Conservation (phyloP, 1,284 basidiomycete genomes). For the Leccinum griseonigrum region DNA sequence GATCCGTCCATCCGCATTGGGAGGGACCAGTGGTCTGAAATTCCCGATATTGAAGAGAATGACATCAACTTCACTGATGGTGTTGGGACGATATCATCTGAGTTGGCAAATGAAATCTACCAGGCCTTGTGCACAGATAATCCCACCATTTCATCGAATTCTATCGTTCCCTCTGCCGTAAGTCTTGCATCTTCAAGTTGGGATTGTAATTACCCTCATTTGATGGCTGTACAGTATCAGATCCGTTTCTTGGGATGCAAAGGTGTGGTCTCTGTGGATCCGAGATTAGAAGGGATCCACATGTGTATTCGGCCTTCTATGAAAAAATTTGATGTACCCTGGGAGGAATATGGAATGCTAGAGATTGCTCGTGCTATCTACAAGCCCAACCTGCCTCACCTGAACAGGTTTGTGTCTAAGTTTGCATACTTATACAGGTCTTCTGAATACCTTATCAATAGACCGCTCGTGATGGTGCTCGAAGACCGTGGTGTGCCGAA, state of each 20-base stretch:
- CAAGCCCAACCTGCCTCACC: slow-evolving; percentile 52
- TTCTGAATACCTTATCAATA: slow-evolving; percentile 23
- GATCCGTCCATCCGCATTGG: slow-evolving; percentile 62
- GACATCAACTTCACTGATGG: slow-evolving; percentile 68
- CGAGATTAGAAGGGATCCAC: slow-evolving; percentile 44
- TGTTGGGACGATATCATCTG: slow-evolving; percentile 68
- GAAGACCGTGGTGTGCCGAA: slow-evolving; percentile 60
- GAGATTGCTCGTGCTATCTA: slow-evolving; percentile 69
- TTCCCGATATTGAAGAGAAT: slow-evolving; percentile 49
- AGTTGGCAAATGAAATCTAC: slow-evolving; percentile 60
- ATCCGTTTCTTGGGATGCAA: slow-evolving; percentile 78
- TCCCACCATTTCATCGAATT: slow-evolving; percentile 32
- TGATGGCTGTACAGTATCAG: slow-evolving; percentile 49
- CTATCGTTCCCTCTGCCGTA: slow-evolving; percentile 58
- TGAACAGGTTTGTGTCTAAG: slow-evolving; percentile 52
- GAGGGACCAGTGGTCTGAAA: slow-evolving; percentile 56
- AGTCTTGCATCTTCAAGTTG: slow-evolving; percentile 23
- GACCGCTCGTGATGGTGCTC: slow-evolving; percentile 67
- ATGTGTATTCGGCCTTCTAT: slow-evolving; percentile 70
- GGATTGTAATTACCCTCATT: neutral
- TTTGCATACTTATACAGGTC: neutral
- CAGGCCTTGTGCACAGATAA: slow-evolving; percentile 45
- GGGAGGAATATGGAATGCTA: slow-evolving; percentile 50
- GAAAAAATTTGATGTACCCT: slow-evolving; percentile 65
- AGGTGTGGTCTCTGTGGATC: slow-evolving; percentile 69